Base-by-base conservation (phyloP, 148 eudicot species). In the Simmondsia chinensis region DNA sequence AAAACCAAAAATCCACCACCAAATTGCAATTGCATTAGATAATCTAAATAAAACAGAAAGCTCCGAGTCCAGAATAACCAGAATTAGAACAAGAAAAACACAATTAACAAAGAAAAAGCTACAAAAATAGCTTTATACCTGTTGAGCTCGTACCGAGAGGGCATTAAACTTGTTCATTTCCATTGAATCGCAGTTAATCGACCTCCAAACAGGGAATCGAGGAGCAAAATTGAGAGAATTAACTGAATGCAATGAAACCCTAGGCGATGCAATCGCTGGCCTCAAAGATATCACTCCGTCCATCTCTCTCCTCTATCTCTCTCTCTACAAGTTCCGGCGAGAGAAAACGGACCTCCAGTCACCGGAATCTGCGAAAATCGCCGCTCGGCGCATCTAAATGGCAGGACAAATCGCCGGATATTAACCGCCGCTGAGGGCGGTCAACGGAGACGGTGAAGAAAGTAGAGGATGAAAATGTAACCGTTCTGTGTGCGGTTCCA, bases 91-190 rank as follows among this genome's bases (percentile, higher is more conserved):
- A 35, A 55, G 18, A 6, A 12, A 12, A 43, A 38, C 17, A 26
- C 31, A 8, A 19, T 17, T 21, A 39, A n/a, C 28, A 40, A 7
- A 19, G 24, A 24, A 42, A 30, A 45, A 33, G 26, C 21, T 22
- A 31, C 10, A 21, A 30, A 14, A 23, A 12, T 39, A 30, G 39
- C 55, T 29, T 40, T 21, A 71, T 27, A 64, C 88, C 83, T 76
- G 72, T 55, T 76, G 80, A 59, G 83, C 88, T 39, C 67, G 72
- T 43, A 76, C 60, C 26, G 47, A 39, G 19, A 47, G 54, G 2
- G 23, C 20, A 35, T 49, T 54, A 20, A 29, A 46, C 36, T 46
- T 54, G 31, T 31, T 44, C 9, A 42, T 27, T 49, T 55, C 66
- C 45, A 66, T 53, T 20, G 44, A 43, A 31, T 39, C 6, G 40